Conservation (phyloP, 305 asterid species). For the Fraxinus sp. region DNA sequence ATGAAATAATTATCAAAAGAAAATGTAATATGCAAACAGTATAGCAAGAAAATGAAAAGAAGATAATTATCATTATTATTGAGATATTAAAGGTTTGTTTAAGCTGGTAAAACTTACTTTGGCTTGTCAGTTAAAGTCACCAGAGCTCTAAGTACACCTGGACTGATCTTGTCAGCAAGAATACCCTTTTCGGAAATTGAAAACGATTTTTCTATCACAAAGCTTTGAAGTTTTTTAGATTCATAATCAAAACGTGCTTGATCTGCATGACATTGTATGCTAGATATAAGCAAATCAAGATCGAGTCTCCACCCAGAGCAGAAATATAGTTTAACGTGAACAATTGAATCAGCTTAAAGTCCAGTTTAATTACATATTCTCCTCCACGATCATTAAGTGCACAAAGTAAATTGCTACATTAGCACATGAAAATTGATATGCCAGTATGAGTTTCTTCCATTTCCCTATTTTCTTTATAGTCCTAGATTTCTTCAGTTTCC, state of each 20-base stretch:
- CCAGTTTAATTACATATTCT: not conserved
- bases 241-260: conserved; percentile 70
- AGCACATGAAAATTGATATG: not conserved
- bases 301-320: conserved; percentile 12
- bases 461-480: not conserved
- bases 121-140: conserved; percentile 68
- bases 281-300: conserved; percentile 20
- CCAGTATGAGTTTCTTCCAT: not conserved
- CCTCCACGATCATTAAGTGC: not conserved
- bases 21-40: conserved; percentile 4
- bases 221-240: conserved; percentile 79
- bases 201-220: conserved; percentile 74
- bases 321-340: not conserved
- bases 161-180: conserved; percentile 77
- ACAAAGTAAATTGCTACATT: not conserved
- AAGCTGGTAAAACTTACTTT: conserved; percentile 40
- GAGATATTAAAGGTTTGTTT: conserved; percentile 17
- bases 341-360: not conserved
- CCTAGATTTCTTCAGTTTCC: not conserved
- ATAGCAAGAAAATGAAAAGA: not conserved
- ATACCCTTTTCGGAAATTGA: conserved; percentile 66
- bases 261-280: conserved; percentile 46
- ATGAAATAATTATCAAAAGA: conserved; percentile 20
- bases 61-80: not conserved
- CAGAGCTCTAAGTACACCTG: conserved; percentile 76